These are phyloP conservation scores for Solanum sitiens DNA, from an alignment of 257 asterid genomes.

Conservation along the genomic window DNA sequence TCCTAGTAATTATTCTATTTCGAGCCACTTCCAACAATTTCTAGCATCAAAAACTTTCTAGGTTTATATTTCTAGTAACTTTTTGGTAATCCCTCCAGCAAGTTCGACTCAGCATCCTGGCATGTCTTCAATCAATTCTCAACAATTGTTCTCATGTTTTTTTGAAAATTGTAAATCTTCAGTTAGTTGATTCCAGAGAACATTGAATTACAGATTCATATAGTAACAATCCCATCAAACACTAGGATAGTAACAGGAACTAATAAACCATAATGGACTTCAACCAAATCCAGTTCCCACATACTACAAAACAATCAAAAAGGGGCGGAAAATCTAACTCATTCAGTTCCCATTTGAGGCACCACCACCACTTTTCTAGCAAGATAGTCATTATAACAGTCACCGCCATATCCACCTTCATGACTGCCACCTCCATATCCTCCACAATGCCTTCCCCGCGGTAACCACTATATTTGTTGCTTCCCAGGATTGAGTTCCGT, in stretches of 20 bases:
- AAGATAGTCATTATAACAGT: not conserved
- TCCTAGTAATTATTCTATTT: not conserved
- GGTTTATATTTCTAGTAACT: not conserved
- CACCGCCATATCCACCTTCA: not conserved
- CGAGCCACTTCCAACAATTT: not conserved
- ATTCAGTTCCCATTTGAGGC: not conserved
- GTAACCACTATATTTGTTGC: not conserved
- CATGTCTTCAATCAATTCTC: not conserved
- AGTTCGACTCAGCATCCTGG: not conserved
- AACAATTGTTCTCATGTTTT: not conserved
- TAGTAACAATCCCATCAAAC: not conserved
- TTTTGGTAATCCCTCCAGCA: not conserved
- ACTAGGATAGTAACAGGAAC: not conserved
- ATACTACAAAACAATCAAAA: not conserved
- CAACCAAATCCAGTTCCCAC: not conserved
- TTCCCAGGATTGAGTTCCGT: not conserved
- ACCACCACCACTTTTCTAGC: not conserved
- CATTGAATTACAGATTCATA: not conserved
- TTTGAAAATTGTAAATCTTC: not conserved
- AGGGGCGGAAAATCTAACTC: not conserved
- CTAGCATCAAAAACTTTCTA: not conserved
- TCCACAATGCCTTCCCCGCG: not conserved
- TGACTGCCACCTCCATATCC: not conserved
- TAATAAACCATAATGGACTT: not conserved
- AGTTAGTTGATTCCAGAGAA: not conserved